Evolutionary conservation across 352 stramenopile species (phyloP).

Genomic region (Detonula confervacea): DNA sequence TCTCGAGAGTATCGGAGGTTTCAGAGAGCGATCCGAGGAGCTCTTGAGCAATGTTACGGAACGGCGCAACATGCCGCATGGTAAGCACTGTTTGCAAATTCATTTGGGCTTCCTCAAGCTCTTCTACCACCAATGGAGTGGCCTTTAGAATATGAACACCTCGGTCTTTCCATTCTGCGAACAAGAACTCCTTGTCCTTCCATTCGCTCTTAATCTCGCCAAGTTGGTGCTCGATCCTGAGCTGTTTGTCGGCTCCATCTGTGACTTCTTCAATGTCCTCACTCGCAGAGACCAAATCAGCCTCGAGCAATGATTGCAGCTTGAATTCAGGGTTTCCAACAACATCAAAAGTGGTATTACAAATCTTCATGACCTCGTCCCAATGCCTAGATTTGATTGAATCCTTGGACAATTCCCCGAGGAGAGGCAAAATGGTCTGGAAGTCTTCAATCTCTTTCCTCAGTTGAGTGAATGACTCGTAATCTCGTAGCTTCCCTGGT

Average conservation of each 20-base stretch:
- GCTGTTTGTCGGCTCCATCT: conserved; percentile 96
- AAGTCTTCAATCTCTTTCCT: conserved; percentile 98
- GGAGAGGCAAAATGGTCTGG: conserved; percentile 93
- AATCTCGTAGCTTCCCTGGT: conserved; percentile 94
- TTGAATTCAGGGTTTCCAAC: conserved; percentile 93
- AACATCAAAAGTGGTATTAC: conserved; percentile 92
- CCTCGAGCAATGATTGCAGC: conserved; percentile 89
- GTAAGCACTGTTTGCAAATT: conserved; percentile 98
- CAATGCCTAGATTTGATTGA: conserved; percentile 96
- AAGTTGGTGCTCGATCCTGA: conserved; percentile 96
- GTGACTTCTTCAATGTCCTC: conserved; percentile 98
- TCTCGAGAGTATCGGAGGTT: conserved; percentile 96
- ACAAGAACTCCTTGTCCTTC: conserved; percentile 94
- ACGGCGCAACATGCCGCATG: conserved; percentile 96
- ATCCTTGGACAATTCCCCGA: conserved; percentile 96
- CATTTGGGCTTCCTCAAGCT: conserved; percentile 98
- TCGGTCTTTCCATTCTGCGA: conserved; percentile 92
- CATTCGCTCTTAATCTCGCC: conserved; percentile 93
- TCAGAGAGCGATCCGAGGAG: conserved; percentile 94
- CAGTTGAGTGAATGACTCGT: conserved; percentile 96
- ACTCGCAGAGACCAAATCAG: conserved; percentile 89
- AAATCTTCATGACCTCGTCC: conserved; percentile 96
- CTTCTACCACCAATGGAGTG: conserved; percentile 94
- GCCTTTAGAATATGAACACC: conserved; percentile 95
- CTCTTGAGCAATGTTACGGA: conserved; percentile 94